Conservation (phyloP, 345 rosid species). For the Odontarrhena argentea region DNA sequence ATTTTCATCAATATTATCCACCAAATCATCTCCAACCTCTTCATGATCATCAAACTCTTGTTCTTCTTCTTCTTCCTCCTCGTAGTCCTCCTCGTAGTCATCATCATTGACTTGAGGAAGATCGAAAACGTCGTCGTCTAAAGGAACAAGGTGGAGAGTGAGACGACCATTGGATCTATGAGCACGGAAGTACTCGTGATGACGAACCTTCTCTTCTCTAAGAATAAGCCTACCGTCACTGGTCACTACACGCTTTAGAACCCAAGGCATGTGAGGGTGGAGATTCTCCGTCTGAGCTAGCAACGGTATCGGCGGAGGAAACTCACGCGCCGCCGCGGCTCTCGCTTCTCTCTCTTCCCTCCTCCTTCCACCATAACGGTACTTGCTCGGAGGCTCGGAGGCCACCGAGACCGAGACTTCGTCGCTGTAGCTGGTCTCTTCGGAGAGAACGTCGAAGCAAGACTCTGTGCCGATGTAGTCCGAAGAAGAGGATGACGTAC, state of each 20-base stretch:
- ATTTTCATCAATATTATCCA: constrained; percentile 16
- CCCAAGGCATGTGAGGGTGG: constrained; percentile 63
- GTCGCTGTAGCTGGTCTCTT: constrained; percentile 16
- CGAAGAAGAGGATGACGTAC: constrained; percentile 40
- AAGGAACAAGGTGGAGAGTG: constrained; percentile 62
- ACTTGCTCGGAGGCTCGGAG: constrained; percentile 10
- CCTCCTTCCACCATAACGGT: constrained; percentile 39
- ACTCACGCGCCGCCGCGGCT: constrained; percentile 52
- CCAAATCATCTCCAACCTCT: constrained; percentile 21
- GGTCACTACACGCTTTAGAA: constrained; percentile 59
- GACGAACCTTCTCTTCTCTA: constrained; percentile 60
- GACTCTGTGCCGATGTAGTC: constrained; percentile 88
- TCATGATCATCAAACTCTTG: constrained; percentile 1
- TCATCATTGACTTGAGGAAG: constrained; percentile 33
- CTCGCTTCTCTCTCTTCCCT: constrained; percentile 41
- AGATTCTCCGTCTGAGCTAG: constrained; percentile 60
- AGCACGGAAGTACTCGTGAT: constrained; percentile 68
- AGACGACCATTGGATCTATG: constrained; percentile 71
- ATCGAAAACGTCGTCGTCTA: constrained; percentile 42
- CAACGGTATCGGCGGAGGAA: constrained; percentile 72
- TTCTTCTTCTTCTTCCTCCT: constrained; percentile 7
- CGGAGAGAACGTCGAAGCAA: constrained; percentile 58
- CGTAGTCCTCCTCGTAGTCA: neutral
- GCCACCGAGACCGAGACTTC: neutral
- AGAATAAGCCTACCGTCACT: constrained; percentile 71